Base-by-base conservation (phyloP, 2,329 filamentous ascomycete species). In the Colletotrichum cuscutae region DNA sequence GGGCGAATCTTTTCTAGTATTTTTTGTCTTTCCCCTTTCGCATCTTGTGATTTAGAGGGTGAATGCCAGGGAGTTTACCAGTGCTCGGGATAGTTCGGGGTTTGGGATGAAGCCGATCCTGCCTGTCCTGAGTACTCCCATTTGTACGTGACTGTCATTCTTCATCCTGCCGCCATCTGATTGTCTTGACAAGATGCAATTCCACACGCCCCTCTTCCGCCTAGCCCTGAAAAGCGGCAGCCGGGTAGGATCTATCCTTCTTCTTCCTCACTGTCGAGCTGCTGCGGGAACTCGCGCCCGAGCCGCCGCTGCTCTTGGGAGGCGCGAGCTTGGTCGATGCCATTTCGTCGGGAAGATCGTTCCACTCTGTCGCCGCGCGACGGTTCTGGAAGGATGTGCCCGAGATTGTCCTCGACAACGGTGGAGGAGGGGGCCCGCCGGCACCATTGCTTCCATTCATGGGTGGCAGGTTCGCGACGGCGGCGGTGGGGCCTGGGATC, bases 331-430 rank as follows among this genome's bases (percentile, higher is more conserved):
- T 2, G 54, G 63, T 12, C 52, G 81, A 75, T 3, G 79, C 71
- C 88, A 92, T 91, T 64, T 92, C 90, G 11, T 85, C 83, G 0
- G 90, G 90, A 11, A 92, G 77, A 77, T 92, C 90, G 80, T 92
- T 92, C 90, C 90, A 92, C 78, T 92, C 90, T 35, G 82, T 89
- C 24, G 89, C 87, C 3, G 90, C 87, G 7, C 90, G 85, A 76
- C 84, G 80, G 71, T 89, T 91, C 79, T 92, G 90, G 79, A 86
- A 92, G 1, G 89, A 91, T 59, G 83, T 80, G 4, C 82, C 81
- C 19, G 79, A 77, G 8, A 66, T 56, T 3, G 76, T 74, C 8
- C 74, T 73, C 26, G 79, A 77, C 11, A 35, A 30, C 22, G 46
- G 8, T 2, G 78, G 75, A 46, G 73, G 75, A 71, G 74, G 68